Percentiles rank a stretch among this genome's conserved stretches.
Conservation (phyloP, 2,329 filamentous ascomycete species). For the Ascosphaera aggregata region DNA sequence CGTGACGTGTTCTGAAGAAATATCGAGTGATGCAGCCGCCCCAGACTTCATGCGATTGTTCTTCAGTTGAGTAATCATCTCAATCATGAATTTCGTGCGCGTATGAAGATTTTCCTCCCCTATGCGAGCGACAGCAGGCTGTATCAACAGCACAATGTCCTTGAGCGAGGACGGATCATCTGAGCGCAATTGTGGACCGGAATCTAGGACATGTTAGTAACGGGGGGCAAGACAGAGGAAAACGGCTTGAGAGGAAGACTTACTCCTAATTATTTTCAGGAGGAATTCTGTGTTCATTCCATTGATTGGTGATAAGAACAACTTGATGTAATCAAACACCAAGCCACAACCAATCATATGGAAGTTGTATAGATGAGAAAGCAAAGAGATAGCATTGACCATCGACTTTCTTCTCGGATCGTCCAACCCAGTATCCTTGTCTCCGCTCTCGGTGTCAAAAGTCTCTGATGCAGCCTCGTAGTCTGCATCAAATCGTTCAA, state of each 20-base stretch:
- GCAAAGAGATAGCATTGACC: conserved; percentile 56
- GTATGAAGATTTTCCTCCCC: conserved; percentile 54
- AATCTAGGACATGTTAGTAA: conserved; percentile 20
- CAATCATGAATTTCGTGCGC: conserved; percentile 91
- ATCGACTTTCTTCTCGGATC: conserved; percentile 32
- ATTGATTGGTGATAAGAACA: conserved; percentile 49
- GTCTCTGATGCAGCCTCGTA: conserved; percentile 22
- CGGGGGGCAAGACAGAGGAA: background rate
- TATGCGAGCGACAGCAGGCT: conserved; percentile 42
- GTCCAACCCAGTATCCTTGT: conserved; percentile 1
- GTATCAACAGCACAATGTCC: conserved; percentile 62
- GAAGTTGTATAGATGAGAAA: conserved; percentile 81
- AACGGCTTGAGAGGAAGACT: conserved; percentile 5
- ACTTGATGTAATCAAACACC: conserved; percentile 73
- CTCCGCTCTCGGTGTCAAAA: background rate
- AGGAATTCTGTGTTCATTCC: conserved; percentile 78
- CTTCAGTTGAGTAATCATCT: conserved; percentile 82
- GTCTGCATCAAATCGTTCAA: conserved; percentile 47
- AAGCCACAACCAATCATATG: conserved; percentile 63
- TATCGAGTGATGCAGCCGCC: conserved; percentile 37
- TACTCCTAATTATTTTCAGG: conserved; percentile 54
- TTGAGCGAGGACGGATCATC: conserved; percentile 78
- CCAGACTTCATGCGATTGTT: conserved; percentile 75
- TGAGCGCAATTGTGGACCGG: conserved; percentile 58
- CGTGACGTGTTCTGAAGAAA: conserved; percentile 59